Percentiles rank a stretch among this genome's conserved stretches.
phyloP scores from a whole-genome alignment of 495 filamentous ascomycete genomes.

The Xylaria scruposa region DNA sequence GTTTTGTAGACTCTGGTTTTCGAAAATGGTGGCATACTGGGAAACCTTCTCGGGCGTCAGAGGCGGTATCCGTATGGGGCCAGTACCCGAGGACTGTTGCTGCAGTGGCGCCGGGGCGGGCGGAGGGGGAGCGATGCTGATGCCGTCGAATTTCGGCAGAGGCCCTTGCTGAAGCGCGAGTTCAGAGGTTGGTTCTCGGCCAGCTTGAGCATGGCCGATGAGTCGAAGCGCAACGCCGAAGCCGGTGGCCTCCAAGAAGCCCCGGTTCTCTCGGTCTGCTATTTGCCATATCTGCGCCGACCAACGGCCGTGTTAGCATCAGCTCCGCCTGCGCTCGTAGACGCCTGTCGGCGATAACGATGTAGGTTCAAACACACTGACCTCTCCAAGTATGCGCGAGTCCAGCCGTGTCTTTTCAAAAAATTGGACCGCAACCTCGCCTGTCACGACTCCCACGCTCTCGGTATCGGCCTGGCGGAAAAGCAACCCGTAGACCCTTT shows the following conservation, averaged over 20 bases:
- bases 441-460: constrained; percentile 89
- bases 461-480: constrained; percentile 91
- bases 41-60: constrained; percentile 86
- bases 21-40: constrained; percentile 86
- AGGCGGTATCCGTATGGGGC: constrained; percentile 86
- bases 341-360: background rate
- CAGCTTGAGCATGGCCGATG: constrained; percentile 94
- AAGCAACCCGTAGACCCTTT: constrained; percentile 88
- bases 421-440: constrained; percentile 95
- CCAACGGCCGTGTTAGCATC: constrained; percentile 30
- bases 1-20: constrained; percentile 79
- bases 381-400: constrained; percentile 86
- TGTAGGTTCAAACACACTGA: constrained; percentile 45
- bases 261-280: constrained; percentile 94
- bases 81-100: constrained; percentile 68
- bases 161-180: constrained; percentile 76
- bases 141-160: constrained; percentile 89
- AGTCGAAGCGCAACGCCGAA: constrained; percentile 91
- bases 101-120: constrained; percentile 61
- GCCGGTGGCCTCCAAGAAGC: constrained; percentile 86
- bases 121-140: constrained; percentile 50
- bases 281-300: constrained; percentile 92
- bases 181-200: constrained; percentile 78
- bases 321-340: background rate
- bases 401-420: constrained; percentile 94